Percentiles rank a stretch among this genome's conserved stretches.
These are phyloP conservation scores for Botrytis cinerea DNA, from an alignment of 2,329 filamentous ascomycete genomes.

Conservation along the genomic window DNA sequence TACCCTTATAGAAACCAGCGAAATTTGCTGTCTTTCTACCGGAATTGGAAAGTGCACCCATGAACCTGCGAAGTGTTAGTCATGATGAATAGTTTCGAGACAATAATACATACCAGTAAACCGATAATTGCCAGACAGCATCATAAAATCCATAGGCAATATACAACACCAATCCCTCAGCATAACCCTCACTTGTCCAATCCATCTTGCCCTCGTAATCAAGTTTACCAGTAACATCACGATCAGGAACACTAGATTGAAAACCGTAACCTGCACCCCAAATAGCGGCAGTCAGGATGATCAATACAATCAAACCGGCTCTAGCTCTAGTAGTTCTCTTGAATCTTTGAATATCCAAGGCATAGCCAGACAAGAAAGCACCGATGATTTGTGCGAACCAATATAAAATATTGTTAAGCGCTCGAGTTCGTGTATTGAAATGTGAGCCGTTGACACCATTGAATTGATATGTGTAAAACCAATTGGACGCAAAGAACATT, in stretches of 20 bases:
- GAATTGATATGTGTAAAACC: slow-evolving; percentile 78
- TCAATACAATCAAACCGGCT: slow-evolving; percentile 58
- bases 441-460: slow-evolving; percentile 68
- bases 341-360: slow-evolving; percentile 61
- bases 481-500: slow-evolving; percentile 76
- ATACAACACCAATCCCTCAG: slow-evolving; percentile 80
- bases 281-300: slow-evolving; percentile 69
- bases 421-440: slow-evolving; percentile 71
- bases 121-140: slow-evolving; percentile 81
- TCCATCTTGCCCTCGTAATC: slow-evolving; percentile 26
- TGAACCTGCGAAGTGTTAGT: slow-evolving; percentile 60
- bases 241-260: slow-evolving; percentile 54
- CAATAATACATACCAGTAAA: slow-evolving; percentile 74
- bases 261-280: slow-evolving; percentile 82
- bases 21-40: slow-evolving; percentile 86
- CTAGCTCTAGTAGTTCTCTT: slow-evolving; percentile 68
- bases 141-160: slow-evolving; percentile 89
- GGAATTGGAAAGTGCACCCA: slow-evolving; percentile 89
- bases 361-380: slow-evolving; percentile 70
- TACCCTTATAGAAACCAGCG: slow-evolving; percentile 82
- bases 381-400: slow-evolving; percentile 76
- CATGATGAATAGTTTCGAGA: slow-evolving; percentile 46
- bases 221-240: slow-evolving; percentile 54
- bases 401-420: slow-evolving; percentile 76
- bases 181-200: slow-evolving; percentile 61